phyloP scores from a whole-genome alignment of 208 protist genomes.

The Trypanosoma avium region DNA sequence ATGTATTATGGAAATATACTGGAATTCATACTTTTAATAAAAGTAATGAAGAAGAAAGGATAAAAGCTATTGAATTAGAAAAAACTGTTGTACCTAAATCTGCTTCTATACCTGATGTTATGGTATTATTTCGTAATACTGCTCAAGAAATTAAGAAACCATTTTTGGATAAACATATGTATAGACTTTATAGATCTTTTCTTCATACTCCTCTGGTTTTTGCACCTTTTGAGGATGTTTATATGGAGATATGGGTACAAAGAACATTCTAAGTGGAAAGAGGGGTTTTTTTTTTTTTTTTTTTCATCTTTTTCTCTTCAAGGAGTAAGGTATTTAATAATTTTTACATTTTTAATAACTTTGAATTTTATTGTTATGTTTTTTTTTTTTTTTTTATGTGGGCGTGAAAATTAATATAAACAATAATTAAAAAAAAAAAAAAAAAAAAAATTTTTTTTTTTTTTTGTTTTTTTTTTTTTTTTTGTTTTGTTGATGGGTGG shows the following conservation, averaged over 20 bases:
- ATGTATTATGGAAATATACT: conserved; percentile 64
- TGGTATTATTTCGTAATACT: conserved; percentile 54
- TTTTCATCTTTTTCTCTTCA: not conserved
- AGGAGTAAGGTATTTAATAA: no score
- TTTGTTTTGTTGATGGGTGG: not conserved
- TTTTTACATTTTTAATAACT: no score
- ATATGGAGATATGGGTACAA: conserved; percentile 64
- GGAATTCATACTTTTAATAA: conserved; percentile 27
- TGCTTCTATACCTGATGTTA: conserved; percentile 38
- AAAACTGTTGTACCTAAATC: conserved; percentile 19
- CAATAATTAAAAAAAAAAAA: no score
- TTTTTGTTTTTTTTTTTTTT: conserved; percentile 1
- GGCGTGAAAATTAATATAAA: no score
- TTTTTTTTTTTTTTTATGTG: no score
- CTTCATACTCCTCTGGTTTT: conserved; percentile 45
- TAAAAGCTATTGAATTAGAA: conserved; percentile 14
- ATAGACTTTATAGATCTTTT: conserved; percentile 32
- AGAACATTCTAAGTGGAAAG: not conserved
- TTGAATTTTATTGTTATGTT: no score
- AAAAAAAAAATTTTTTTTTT: no score
- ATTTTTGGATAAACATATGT: conserved; percentile 47
- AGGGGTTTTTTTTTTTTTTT: not conserved
- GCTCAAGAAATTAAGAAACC: conserved; percentile 27
- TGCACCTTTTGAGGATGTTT: conserved; percentile 41
- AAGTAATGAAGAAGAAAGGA: conserved; percentile 7